Conservation (phyloP, 2,329 filamentous ascomycete species). For the Colletotrichum sojae region DNA sequence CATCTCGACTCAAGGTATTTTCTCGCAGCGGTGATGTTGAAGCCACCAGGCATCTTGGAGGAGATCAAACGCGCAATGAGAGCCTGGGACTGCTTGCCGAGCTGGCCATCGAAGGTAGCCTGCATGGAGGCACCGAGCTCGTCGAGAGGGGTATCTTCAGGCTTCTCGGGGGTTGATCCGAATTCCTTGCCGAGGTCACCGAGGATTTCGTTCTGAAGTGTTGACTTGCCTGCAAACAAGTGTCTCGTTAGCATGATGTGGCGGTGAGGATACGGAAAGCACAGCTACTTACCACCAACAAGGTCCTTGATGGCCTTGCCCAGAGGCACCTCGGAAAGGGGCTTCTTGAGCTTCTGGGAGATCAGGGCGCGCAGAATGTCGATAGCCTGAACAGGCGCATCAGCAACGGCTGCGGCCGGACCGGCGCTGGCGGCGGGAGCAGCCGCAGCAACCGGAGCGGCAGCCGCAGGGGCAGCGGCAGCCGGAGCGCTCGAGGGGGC, state of each 20-base stretch:
- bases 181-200: conserved; percentile 99
- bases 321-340: conserved; percentile 87
- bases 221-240: conserved; percentile 84
- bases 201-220: conserved; percentile 97
- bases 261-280: not conserved
- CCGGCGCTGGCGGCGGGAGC: conserved; percentile 80
- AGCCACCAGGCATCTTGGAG: conserved; percentile 99
- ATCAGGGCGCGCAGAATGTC: conserved; percentile 92
- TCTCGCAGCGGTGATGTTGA: conserved; percentile 96
- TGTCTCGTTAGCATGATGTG: conserved; percentile 4
- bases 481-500: conserved; percentile 63
- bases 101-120: conserved; percentile 97
- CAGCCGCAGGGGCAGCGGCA: conserved; percentile 64
- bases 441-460: conserved; percentile 69
- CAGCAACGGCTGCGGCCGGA: conserved; percentile 87
- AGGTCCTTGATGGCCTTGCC: conserved; percentile 99
- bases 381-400: conserved; percentile 88
- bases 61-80: conserved; percentile 95
- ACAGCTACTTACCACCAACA: conserved; percentile 83
- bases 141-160: conserved; percentile 96
- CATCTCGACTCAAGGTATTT: conserved; percentile 97
- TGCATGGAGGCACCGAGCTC: conserved; percentile 97
- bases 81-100: conserved; percentile 96
- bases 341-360: conserved; percentile 98
- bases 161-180: conserved; percentile 97